Percentiles rank a stretch among this genome's conserved stretches.
Conservation (phyloP, 2,329 filamentous ascomycete species). For the Fusarium drepaniforme region DNA sequence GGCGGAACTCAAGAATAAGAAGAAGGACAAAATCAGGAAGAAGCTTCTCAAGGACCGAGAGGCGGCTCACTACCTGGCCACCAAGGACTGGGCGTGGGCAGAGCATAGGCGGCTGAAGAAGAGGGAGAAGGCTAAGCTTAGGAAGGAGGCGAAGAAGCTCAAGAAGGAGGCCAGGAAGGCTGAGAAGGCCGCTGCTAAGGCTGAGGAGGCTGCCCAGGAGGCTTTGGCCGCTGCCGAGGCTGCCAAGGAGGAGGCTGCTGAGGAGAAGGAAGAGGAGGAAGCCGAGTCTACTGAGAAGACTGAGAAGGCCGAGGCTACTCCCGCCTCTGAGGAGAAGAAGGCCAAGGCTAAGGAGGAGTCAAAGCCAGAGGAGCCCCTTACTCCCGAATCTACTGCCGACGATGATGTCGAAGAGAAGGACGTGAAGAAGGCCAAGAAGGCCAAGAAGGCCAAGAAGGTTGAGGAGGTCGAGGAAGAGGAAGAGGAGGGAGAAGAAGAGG, state of each 20-base stretch:
- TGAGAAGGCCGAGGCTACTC: slow-evolving; percentile 5
- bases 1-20: slow-evolving; percentile 55
- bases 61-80: slow-evolving; percentile 51
- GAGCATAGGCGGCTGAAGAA: slow-evolving; percentile 62
- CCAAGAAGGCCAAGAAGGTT: too few relatives aligned
- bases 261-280: slow-evolving; percentile 37
- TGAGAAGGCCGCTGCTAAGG: slow-evolving; percentile 30
- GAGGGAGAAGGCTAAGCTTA: slow-evolving; percentile 86
- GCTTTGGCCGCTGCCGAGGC: slow-evolving; percentile 43
- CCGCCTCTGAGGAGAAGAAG: slow-evolving; percentile 13
- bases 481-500: neutral
- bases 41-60: slow-evolving; percentile 58
- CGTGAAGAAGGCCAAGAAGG: neutral
- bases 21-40: slow-evolving; percentile 50
- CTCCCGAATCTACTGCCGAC: slow-evolving; percentile 31
- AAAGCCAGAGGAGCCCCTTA: slow-evolving; percentile 32
- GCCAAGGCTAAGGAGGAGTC: slow-evolving; percentile 18
- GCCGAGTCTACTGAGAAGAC: slow-evolving; percentile 29
- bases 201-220: slow-evolving; percentile 13
- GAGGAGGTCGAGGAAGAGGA: neutral
- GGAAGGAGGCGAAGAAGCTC: slow-evolving; percentile 67
- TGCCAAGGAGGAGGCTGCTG: slow-evolving; percentile 41
- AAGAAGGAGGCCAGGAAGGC: slow-evolving; percentile 24
- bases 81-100: slow-evolving; percentile 52
- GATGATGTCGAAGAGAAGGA: slow-evolving; percentile 8